Evolutionary conservation across 208 protist genomes (phyloP), one percentile per base, ranked within the genome.

Genomic region (Leishmania tropica): DNA sequence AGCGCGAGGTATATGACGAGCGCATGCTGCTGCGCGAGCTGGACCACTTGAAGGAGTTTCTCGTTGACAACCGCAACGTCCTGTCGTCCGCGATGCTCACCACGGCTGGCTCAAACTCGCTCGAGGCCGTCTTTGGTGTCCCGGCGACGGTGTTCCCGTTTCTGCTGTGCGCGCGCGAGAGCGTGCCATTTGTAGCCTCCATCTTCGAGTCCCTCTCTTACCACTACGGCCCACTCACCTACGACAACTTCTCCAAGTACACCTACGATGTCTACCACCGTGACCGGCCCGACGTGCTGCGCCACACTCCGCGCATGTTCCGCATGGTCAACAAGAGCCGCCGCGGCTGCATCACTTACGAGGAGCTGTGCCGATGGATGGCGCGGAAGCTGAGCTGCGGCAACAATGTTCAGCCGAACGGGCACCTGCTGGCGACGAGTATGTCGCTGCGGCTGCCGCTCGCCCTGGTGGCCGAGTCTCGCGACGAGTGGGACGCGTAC

Each of bases 71-170:
- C 81, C 86, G 92, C 75, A 83, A 92, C 79, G 85, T 88, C 17
- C 87, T 97, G 13, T 94, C 80, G 21, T 96, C 90, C 0, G 91
- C 94, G 51, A 87, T 91, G 68, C 89, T 96, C 51, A 97, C 93
- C 1, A 67, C 91, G 40, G 37, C 83, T 7, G 93, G 93, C 2
- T 92, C 93, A 8, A 97, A 97, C 80, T 71, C 85, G 51, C 88
- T 97, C 28, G 94, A 97, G 81, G 90, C 88, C 5, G 93, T 97
- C 37, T 97, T 97, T 84, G 94, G 94, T 48, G 90, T 93, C 2
- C 94, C 94, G 2, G 90, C 94, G 37, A 97, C 93, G 21, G 92
- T 96, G 28, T 97, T 97, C 70, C 89, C 94, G 0, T 96, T 97
- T 70, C 83, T 97, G 45, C 80, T 90, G 21, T 97, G 93, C 75